Evolutionary conservation across 768 basidiomycete species (phyloP).

Genomic region (Phaeolepiota aurea): DNA sequence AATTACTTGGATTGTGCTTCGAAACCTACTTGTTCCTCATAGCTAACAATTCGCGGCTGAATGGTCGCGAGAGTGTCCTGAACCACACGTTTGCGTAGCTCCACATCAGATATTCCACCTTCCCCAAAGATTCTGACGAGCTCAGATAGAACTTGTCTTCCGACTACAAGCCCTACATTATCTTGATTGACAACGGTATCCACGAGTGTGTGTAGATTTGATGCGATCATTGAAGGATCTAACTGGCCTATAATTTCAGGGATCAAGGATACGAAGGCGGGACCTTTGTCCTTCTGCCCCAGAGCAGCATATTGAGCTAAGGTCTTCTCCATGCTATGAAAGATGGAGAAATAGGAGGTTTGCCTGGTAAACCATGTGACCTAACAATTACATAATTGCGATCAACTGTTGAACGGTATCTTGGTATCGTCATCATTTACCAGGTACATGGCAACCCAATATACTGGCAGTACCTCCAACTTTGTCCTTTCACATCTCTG

Average conservation of each 20-base stretch:
- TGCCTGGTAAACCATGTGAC: neutral
- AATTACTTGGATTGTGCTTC: conserved; percentile 1
- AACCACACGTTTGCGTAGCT: conserved; percentile 63
- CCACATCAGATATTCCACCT: conserved; percentile 42
- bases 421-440: neutral
- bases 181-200: conserved; percentile 81
- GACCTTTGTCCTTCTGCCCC: conserved; percentile 79
- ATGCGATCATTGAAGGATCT: conserved; percentile 32
- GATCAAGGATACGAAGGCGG: conserved; percentile 64
- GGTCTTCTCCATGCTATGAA: conserved; percentile 49
- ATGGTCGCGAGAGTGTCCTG: conserved; percentile 64
- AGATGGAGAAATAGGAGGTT: neutral
- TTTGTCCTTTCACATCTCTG: neutral
- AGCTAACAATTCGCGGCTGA: conserved; percentile 79
- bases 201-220: conserved; percentile 64
- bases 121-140: conserved; percentile 64
- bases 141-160: conserved; percentile 80
- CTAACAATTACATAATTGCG: neutral
- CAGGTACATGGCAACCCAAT: neutral
- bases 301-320: conserved; percentile 55
- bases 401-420: too few relatives aligned
- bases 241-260: conserved; percentile 52
- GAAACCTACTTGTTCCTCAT: conserved; percentile 83
- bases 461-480: neutral
- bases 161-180: conserved; percentile 76